Base-by-base conservation (phyloP, 257 asterid species). In the Solanum neorickii region DNA sequence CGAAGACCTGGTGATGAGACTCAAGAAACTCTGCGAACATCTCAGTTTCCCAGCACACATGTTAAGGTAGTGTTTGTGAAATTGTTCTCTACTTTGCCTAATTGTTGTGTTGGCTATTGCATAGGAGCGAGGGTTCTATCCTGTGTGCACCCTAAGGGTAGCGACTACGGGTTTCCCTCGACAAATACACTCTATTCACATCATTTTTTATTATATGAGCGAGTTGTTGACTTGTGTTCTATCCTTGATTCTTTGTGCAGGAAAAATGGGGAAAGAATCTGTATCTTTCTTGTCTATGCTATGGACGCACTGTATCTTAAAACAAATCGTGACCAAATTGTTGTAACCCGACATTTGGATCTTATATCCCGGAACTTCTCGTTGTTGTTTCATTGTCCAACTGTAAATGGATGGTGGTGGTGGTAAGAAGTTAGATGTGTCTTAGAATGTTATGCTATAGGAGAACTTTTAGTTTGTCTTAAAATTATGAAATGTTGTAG, bases 21-120 rank as follows among this genome's bases (percentile, higher is more conserved):
- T 46, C 94, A 92, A 70, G 92, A 92, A 88, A 90, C 94, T 41
- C 83, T 92, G 56, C 90, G 94, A 3, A 92, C 94, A 62, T 88
- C 92, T 82, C 91, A 88, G 90, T 92, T 92, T 85, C 92, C 92
- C 31, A 85, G 92, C 78, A 86, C 88, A 15, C 92, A 92, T 56
- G 91, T 90, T 25, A 92, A 92, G 92, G 93, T 90, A 42, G 49
- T 84, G 33, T 49, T 49, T 82, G 11, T 29, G 69, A 18, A 29
- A 47, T 31, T 82, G 69, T 49, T 10, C 66, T 18, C 31, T 49
- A 20, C 31, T 82, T 49, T 12, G 4, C 20, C 85, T 47, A 80
- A 49, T 47, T 46, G 18, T 80, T 29, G 44, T 56, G 65, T 18
- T n/a, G 65, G 65, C 65, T 56, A 56, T 56, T 56, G 65, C 65